phyloP scores from a whole-genome alignment of 352 stramenopile genomes.

The Pythium pyrilobum region DNA sequence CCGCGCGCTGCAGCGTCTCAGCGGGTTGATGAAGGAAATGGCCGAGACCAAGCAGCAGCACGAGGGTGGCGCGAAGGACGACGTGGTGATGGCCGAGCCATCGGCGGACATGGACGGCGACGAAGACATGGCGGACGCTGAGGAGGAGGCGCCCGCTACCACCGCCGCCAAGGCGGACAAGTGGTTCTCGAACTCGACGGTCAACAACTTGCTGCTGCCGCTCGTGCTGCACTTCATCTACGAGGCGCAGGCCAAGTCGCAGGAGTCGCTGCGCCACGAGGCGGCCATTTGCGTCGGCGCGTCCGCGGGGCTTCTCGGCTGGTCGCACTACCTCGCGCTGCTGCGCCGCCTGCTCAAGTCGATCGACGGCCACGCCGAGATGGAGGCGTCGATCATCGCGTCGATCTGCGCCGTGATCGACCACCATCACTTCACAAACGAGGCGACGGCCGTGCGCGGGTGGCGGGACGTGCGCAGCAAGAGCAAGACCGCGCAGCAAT shows the following conservation, averaged over 20 bases:
- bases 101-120: neutral
- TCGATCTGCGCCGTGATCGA: slow-evolving; percentile 95
- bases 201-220: slow-evolving; percentile 93
- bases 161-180: slow-evolving; percentile 1
- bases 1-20: slow-evolving; percentile 88
- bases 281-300: slow-evolving; percentile 90
- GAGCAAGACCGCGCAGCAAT: neutral
- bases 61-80: neutral
- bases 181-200: slow-evolving; percentile 82
- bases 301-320: slow-evolving; percentile 89
- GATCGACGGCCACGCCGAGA: slow-evolving; percentile 88
- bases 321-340: slow-evolving; percentile 95
- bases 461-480: slow-evolving; percentile 17
- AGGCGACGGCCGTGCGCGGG: slow-evolving; percentile 1
- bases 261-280: slow-evolving; percentile 93
- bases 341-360: slow-evolving; percentile 91
- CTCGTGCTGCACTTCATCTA: slow-evolving; percentile 96
- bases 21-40: slow-evolving; percentile 83
- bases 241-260: slow-evolving; percentile 90
- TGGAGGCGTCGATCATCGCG: slow-evolving; percentile 88
- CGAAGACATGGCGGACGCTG: slow-evolving; percentile 14
- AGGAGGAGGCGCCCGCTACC: slow-evolving; percentile 7
- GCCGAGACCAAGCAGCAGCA: slow-evolving; percentile 33
- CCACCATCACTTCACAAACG: slow-evolving; percentile 92
- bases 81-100: slow-evolving; percentile 6